Conservation (phyloP, 2,329 filamentous ascomycete genomes). For the Alternaria novae-zelandiae region DNA sequence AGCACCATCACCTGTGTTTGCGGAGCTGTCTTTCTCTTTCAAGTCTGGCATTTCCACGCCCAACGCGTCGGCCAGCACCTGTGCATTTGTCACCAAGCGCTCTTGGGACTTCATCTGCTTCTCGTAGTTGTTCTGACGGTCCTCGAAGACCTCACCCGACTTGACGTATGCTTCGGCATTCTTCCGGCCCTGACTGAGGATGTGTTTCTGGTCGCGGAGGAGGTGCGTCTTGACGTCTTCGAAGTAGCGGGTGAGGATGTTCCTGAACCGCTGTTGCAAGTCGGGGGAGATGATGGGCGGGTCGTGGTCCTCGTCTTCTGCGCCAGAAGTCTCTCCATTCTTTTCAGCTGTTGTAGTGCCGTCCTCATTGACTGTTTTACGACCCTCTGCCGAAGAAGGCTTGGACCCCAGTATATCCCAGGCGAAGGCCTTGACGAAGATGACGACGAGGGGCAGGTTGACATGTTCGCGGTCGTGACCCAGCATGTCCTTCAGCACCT, state of each 20-base stretch:
- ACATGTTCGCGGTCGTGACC: conserved; percentile 91
- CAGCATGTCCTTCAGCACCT: conserved; percentile 96
- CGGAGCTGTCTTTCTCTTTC: conserved; percentile 77
- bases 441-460: conserved; percentile 88
- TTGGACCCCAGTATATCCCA: conserved; percentile 93
- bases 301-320: conserved; percentile 66
- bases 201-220: conserved; percentile 87
- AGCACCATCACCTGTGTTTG: conserved; percentile 70
- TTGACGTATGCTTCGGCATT: conserved; percentile 99
- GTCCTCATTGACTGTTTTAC: conserved; percentile 84
- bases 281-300: conserved; percentile 77
- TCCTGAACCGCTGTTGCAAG: conserved; percentile 83
- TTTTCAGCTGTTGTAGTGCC: conserved; percentile 68
- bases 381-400: conserved; percentile 72
- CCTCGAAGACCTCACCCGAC: conserved; percentile 97
- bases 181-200: conserved; percentile 84
- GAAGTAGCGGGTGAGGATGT: conserved; percentile 85
- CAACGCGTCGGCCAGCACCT: conserved; percentile 86
- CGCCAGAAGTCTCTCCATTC: conserved; percentile 58
- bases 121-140: conserved; percentile 94
- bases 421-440: conserved; percentile 94
- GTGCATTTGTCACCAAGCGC: conserved; percentile 86
- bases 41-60: conserved; percentile 93
- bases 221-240: conserved; percentile 92
- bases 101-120: conserved; percentile 92